Percentiles rank a stretch among this genome's conserved stretches.
Evolutionary conservation across 148 eudicot species (phyloP).

Genomic region (Rhododendron kiyosumense): DNA sequence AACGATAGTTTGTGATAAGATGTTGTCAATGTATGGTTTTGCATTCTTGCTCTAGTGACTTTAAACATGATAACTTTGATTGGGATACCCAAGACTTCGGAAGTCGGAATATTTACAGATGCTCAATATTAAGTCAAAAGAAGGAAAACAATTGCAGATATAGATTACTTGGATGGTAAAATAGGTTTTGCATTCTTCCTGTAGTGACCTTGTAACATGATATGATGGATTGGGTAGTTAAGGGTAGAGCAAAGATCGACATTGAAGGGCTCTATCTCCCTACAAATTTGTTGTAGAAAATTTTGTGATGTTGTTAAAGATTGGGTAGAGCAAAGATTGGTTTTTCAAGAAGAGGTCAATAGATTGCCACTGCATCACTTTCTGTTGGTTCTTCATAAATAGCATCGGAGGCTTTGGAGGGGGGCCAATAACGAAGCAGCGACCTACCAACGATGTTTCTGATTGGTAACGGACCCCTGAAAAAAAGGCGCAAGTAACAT

Average conservation of each 20-base stretch:
- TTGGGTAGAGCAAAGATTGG: too few relatives aligned
- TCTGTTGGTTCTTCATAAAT: not conserved
- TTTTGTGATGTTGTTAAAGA: not conserved
- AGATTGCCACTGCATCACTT: not conserved
- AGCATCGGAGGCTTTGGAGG: slow-evolving; percentile 13
- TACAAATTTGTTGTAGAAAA: not conserved
- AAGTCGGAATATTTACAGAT: not conserved
- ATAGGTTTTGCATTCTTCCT: not conserved
- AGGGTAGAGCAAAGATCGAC: not conserved
- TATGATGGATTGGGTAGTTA: not conserved
- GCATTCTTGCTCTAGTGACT: not conserved
- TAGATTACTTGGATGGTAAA: not conserved
- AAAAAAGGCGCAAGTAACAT: not conserved
- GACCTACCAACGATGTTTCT: slow-evolving; percentile 25
- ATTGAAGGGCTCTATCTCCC: not conserved
- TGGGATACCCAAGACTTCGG: not conserved
- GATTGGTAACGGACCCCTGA: slow-evolving; percentile 28
- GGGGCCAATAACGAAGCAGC: slow-evolving; percentile 26
- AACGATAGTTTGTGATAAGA: not conserved
- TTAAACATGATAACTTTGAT: not conserved
- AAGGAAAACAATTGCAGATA: not conserved
- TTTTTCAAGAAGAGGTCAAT: not conserved
- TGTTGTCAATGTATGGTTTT: not conserved
- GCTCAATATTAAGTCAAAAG: slow-evolving; percentile 1
- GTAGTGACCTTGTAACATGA: too few relatives aligned